Base-by-base conservation (phyloP, 2,329 filamentous ascomycete genomes). In the Aspergillus novoparasiticus region DNA sequence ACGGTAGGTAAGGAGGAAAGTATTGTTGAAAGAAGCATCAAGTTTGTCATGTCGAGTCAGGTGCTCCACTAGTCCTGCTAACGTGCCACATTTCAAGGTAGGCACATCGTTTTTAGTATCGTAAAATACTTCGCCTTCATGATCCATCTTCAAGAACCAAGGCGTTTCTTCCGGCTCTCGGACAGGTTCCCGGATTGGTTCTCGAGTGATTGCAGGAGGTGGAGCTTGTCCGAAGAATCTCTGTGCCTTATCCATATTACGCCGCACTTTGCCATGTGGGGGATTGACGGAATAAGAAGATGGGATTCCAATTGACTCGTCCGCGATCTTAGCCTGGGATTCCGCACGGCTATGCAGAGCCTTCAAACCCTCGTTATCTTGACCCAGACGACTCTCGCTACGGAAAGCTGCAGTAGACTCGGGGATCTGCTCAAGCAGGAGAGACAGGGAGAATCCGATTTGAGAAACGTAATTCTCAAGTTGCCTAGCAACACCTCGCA, bases 21-120 rank as follows among this genome's bases (percentile, higher is more conserved):
- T 99, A 72, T 94, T 96, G 82, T 98, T 98, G 81, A 98, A 98
- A 66, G 87, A 94, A 3, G 94, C 93, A 74, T 98, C 95, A 16
- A 97, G 86, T 73, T 96, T 95, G 80, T 99, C 95, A 74, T 99
- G 95, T 56, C 95, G 88, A 19, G 95, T 99, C 51, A 99, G 85
- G 74, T 98, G 94, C 78, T 98, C 95, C 6, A 97, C 95, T 62
- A 99, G 83, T 5, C 92, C 95, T 34, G 92, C 85, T 23, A 99
- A 81, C 0, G 94, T 96, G 54, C 95, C 95, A 68, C 94, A 95
- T 76, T 94, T 95, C 62, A 99, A 86, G 34, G 89, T 86, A 28
- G 91, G 89, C 2, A 89, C 87, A 34, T 88, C 85, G n/a, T 84
- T 81, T 78, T 97, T 98, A 62, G 85, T 85, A 74, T 98, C 95